Evolutionary conservation across 768 basidiomycete species (phyloP).

Genomic region (Favolaschia claudopus): DNA sequence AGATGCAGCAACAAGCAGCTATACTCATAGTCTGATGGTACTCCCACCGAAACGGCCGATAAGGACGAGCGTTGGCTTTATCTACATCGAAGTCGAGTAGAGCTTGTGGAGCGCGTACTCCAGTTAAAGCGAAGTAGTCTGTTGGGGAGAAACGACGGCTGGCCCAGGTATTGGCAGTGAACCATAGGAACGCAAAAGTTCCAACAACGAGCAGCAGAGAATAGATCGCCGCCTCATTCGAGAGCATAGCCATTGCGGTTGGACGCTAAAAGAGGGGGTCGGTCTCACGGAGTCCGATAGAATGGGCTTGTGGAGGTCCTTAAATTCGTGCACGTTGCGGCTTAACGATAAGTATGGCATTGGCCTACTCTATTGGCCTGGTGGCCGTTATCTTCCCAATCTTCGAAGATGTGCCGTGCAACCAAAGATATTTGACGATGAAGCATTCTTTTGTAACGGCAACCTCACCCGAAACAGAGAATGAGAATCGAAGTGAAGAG

Average conservation of each 20-base stretch:
- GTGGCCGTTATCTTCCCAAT: too few species aligned
- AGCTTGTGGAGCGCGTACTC: constrained; percentile 51
- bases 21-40: constrained; percentile 65
- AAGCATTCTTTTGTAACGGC: too few species aligned
- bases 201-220: constrained; percentile 2
- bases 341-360: too few species aligned
- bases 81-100: constrained; percentile 51
- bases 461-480: too few species aligned
- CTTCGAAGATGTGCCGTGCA: too few species aligned
- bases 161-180: neutral
- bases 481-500: too few species aligned
- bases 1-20: neutral
- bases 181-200: neutral
- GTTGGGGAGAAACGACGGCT: neutral
- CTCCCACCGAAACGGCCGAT: constrained; percentile 63
- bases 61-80: constrained; percentile 54
- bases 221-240: neutral
- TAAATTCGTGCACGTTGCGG: too few species aligned
- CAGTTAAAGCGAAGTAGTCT: constrained; percentile 53
- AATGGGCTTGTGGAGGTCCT: neutral
- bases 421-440: too few species aligned
- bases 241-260: neutral
- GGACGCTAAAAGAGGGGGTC: neutral
- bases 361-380: too few species aligned
- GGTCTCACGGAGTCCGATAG: too few species aligned